A percentile compares a stretch with the other conserved stretches of the same genome.
phyloP scores from a whole-genome alignment of 169 alveolate genomes.

The Cryptosporidium andersoni region DNA sequence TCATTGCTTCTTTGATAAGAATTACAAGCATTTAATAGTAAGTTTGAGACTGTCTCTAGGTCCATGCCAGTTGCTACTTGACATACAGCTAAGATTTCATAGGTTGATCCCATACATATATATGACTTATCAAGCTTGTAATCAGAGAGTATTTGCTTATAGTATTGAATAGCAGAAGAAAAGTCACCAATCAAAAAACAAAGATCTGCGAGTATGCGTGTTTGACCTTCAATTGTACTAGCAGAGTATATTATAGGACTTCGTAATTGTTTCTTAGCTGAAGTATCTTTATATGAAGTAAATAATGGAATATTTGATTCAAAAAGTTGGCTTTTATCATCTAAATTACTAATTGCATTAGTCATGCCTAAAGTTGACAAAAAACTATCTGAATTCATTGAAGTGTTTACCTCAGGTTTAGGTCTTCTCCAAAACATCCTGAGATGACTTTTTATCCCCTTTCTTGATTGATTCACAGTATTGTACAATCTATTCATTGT shows the following conservation, averaged over 20 bases:
- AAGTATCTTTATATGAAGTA: constrained; percentile 9
- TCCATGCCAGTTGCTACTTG: constrained; percentile 14
- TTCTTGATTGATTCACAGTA: constrained; percentile 50
- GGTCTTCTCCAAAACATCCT: constrained; percentile 70
- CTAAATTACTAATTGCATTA: constrained; percentile 37
- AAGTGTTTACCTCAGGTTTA: constrained; percentile 14
- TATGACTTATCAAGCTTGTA: constrained; percentile 59
- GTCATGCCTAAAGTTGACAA: constrained; percentile 59
- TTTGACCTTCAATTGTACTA: constrained; percentile 47
- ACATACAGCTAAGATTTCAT: constrained; percentile 23
- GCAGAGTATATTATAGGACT: constrained; percentile 10
- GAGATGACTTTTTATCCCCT: constrained; percentile 52
- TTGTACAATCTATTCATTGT: constrained; percentile 56
- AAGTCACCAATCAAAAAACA: constrained; percentile 27
- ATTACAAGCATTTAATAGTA: constrained; percentile 23
- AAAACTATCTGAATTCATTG: constrained; percentile 34
- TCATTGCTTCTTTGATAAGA: constrained; percentile 18
- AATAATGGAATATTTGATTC: constrained; percentile 53
- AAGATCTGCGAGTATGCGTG: constrained; percentile 52
- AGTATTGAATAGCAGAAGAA: constrained; percentile 39
- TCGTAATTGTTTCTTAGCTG: neutral
- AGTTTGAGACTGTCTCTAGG: constrained; percentile 24
- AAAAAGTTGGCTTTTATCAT: constrained; percentile 54
- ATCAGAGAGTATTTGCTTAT: constrained; percentile 51
- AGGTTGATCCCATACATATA: constrained; percentile 53